phyloP scores from a whole-genome alignment of 306 rosid genomes.

The Gillenia trifoliata region DNA sequence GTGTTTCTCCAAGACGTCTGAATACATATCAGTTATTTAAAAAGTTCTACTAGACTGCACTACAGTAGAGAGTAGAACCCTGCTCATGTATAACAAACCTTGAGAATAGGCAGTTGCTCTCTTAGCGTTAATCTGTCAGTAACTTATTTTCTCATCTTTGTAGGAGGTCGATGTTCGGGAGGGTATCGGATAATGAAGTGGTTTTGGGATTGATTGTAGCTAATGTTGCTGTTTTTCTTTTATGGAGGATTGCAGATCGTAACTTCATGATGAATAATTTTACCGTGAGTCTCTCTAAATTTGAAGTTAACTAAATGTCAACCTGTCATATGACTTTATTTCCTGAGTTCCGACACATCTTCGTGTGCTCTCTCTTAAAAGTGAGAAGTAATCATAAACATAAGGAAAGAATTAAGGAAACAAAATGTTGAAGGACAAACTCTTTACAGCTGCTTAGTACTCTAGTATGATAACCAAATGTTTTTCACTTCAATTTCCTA shows the following conservation, averaged over 20 bases:
- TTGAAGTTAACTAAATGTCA: conserved; percentile 16
- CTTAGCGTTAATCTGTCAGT: background rate
- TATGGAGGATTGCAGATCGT: conserved; percentile 51
- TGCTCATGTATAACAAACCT: background rate
- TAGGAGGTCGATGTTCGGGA: conserved; percentile 60
- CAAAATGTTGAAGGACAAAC: conserved; percentile 12
- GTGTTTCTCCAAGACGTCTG: background rate
- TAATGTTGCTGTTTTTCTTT: conserved; percentile 64
- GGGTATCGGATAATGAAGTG: conserved; percentile 35
- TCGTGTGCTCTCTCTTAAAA: conserved; percentile 3
- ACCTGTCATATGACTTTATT: background rate
- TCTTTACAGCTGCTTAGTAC: background rate
- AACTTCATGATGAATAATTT: conserved; percentile 68
- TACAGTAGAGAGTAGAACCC: background rate
- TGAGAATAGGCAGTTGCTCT: background rate
- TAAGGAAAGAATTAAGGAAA: background rate
- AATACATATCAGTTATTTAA: background rate
- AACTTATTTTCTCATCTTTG: conserved; percentile 28
- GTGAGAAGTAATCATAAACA: background rate
- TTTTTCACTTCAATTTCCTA: conserved; percentile 13
- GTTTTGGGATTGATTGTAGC: conserved; percentile 72
- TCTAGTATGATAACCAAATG: conserved; percentile 13
- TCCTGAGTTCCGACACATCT: background rate
- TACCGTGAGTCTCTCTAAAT: conserved; percentile 48
- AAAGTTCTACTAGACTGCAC: background rate